phyloP scores from a whole-genome alignment of 441 rosid species.

The Erodium trifolium region DNA sequence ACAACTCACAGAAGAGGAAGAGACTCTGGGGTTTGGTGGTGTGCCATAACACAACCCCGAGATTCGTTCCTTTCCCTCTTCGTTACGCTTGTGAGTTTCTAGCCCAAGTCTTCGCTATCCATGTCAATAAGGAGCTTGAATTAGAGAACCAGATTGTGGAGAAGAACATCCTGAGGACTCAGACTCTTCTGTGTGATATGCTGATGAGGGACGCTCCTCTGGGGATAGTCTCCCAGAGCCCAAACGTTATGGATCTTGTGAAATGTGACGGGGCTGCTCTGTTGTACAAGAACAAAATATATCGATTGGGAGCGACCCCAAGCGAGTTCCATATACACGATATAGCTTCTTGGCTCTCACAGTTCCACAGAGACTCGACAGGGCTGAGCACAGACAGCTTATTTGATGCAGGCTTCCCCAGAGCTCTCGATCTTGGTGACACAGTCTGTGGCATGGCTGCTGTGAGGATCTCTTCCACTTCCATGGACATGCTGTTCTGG shows the following conservation, averaged over 20 bases:
- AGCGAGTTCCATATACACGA: constrained; percentile 58
- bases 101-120: constrained; percentile 64
- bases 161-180: constrained; percentile 58
- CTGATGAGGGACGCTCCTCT: constrained; percentile 68
- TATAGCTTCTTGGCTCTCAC: constrained; percentile 59
- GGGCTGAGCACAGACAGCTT: constrained; percentile 79
- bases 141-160: constrained; percentile 51
- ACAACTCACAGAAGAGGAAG: constrained; percentile 34
- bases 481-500: constrained; percentile 74
- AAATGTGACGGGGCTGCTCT: constrained; percentile 84
- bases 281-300: constrained; percentile 43
- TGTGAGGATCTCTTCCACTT: constrained; percentile 31
- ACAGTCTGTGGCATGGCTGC: constrained; percentile 73
- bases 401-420: constrained; percentile 71
- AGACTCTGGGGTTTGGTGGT: constrained; percentile 81
- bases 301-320: constrained; percentile 65
- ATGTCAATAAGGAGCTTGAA: constrained; percentile 65
- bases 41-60: constrained; percentile 71
- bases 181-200: constrained; percentile 78
- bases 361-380: constrained; percentile 45
- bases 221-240: constrained; percentile 60
- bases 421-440: constrained; percentile 55
- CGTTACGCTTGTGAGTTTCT: constrained; percentile 81
- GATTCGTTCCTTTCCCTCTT: constrained; percentile 68
- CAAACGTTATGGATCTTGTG: constrained; percentile 77